A percentile compares a stretch with the other conserved stretches of the same genome.
These are phyloP conservation scores for Kernera saxatilis DNA, from an alignment of 345 rosid species.

Conservation along the genomic window DNA sequence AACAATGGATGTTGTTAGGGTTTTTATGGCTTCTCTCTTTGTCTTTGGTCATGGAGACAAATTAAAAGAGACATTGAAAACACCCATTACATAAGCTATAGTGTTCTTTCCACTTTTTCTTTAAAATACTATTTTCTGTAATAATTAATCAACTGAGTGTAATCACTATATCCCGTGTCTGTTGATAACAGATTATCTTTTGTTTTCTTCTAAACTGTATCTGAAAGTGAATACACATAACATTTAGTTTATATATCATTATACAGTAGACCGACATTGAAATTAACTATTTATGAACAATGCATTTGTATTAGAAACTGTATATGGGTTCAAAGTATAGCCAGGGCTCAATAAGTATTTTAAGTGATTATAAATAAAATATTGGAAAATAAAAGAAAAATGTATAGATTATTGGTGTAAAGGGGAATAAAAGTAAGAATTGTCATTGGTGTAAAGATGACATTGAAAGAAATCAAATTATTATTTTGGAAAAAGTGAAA, in stretches of 20 bases:
- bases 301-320: neutral
- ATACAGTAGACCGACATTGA: neutral
- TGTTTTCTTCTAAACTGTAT: neutral
- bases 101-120: constrained; percentile 18
- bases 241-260: neutral
- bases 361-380: neutral
- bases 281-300: neutral
- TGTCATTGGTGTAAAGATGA: constrained; percentile 35
- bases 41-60: constrained; percentile 33
- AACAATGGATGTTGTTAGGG: constrained; percentile 18
- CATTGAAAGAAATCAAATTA: constrained; percentile 14
- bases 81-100: constrained; percentile 20
- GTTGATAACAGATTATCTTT: neutral
- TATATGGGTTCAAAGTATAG: neutral
- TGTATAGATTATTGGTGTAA: constrained; percentile 2
- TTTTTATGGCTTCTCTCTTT: constrained; percentile 26
- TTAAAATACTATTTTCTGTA: neutral
- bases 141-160: constrained; percentile 9
- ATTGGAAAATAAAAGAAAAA: neutral
- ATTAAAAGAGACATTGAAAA: constrained; percentile 14
- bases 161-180: neutral
- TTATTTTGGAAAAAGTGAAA: constrained; percentile 11
- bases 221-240: neutral
- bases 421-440: constrained; percentile 21
- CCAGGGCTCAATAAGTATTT: neutral